Base-by-base conservation (phyloP, 768 basidiomycete species). In the Fomitopsis serialis region DNA sequence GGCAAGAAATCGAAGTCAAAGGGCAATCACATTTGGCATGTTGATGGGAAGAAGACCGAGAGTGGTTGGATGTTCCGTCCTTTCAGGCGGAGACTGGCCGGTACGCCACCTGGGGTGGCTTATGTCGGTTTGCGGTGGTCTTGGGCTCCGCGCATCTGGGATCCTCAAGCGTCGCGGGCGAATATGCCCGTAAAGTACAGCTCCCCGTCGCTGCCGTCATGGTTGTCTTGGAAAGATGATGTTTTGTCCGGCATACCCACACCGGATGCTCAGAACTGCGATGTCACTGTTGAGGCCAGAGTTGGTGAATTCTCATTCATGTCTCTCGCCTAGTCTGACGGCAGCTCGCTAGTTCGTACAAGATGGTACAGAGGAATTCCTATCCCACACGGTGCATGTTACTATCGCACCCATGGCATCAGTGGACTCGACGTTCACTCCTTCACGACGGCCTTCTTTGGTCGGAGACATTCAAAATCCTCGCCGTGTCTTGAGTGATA, bases 1-100 rank as follows among this genome's bases (percentile, higher is more conserved):
- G 96, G 96, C 34, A 98, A 98, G 71, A 99, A 99, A 73, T 91
- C 95, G 22, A 99, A 99, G 71, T 95, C 92, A 50, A 97, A 97
- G 74, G 96, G 96, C 45, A 99, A 99, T 71, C 96, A 98, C 63
- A 97, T 98, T 60, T 99, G 96, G 96, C 95, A 93, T 64, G 88
- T 98, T 48, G 92, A 98, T 63, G 96, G 93, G n/a, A 91, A 82
- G 72, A 95, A 91, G 69, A 65, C 73, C 22, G 89, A 89, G 45
- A 81, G 86, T 40, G 73, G 79, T 58, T 98, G 93, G 93, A 77
- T 82, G 49, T 97, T 96, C 73, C 80, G 92, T 48, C 85, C 90
- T 12, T 97, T 96, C 72, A 75, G 87, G 62, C 85, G 94, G 52
- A 88, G 87, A 69, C 82, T 98, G 51, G 89, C 92, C 32, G 93